Conservation (phyloP, 495 filamentous ascomycete species). For the Lasiosphaeria ovina region DNA sequence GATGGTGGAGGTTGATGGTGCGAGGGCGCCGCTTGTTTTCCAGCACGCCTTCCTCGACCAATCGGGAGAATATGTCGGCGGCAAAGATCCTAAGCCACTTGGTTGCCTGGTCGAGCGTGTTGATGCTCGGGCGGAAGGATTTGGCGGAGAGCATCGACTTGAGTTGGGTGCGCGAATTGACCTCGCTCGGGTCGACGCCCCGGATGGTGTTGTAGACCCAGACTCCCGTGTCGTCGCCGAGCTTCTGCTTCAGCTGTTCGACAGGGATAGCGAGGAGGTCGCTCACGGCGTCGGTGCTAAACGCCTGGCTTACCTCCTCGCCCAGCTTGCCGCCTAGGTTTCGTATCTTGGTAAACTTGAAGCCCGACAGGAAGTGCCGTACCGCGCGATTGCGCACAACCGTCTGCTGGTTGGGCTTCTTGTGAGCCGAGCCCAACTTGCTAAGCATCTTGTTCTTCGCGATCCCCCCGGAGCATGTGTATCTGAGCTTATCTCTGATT, state of each 20-base stretch:
- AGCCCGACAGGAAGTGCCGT: slow-evolving; percentile 72
- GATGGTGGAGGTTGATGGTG: slow-evolving; percentile 78
- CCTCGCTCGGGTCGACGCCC: slow-evolving; percentile 82
- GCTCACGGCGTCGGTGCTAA: slow-evolving; percentile 75
- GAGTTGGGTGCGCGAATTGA: slow-evolving; percentile 87
- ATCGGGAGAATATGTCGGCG: slow-evolving; percentile 84
- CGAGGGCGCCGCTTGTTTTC: slow-evolving; percentile 85
- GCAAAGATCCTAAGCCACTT: slow-evolving; percentile 91
- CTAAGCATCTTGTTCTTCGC: slow-evolving; percentile 92
- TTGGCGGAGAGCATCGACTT: slow-evolving; percentile 99
- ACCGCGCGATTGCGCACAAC: slow-evolving; percentile 82
- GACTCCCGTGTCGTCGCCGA: slow-evolving; percentile 81
- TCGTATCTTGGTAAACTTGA: slow-evolving; percentile 95
- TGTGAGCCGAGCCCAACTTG: slow-evolving; percentile 85
- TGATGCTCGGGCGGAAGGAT: slow-evolving; percentile 85
- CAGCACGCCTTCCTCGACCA: slow-evolving; percentile 88
- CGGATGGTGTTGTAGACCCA: slow-evolving; percentile 89
- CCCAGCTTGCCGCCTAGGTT: slow-evolving; percentile 96
- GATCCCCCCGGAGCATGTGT: slow-evolving; percentile 89
- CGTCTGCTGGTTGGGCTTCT: slow-evolving; percentile 93
- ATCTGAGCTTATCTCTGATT: slow-evolving; percentile 55
- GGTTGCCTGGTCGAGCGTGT: slow-evolving; percentile 71
- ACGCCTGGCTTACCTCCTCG: slow-evolving; percentile 72
- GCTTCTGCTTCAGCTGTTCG: slow-evolving; percentile 72
- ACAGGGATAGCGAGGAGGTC: slow-evolving; percentile 71